These are phyloP conservation scores for Erodium moschatum DNA, from an alignment of 441 rosid species.

Conservation along the genomic window DNA sequence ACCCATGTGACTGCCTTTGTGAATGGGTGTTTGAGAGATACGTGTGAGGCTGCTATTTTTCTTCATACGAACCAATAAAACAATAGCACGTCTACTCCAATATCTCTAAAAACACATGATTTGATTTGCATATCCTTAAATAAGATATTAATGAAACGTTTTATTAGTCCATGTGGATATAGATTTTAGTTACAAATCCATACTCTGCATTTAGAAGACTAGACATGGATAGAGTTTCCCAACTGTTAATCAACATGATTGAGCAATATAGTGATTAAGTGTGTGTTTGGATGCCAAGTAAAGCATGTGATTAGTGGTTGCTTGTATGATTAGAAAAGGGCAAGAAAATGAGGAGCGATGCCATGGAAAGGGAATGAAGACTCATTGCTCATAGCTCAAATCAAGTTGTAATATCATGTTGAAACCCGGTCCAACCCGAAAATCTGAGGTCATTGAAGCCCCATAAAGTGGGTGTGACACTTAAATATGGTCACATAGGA, in stretches of 20 bases:
- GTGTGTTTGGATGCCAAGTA: not conserved
- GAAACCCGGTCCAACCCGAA: too few relatives aligned
- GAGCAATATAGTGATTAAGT: not conserved
- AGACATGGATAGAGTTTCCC: not conserved
- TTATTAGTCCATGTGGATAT: not conserved
- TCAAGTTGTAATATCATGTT: too few relatives aligned
- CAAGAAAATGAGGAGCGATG: too few relatives aligned
- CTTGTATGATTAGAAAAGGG: too few relatives aligned
- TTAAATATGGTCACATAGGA: too few relatives aligned
- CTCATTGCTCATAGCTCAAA: too few relatives aligned
- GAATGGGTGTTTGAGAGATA: not conserved
- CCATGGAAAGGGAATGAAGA: too few relatives aligned
- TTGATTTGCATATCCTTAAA: not conserved
- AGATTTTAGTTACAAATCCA: not conserved
- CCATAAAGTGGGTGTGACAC: too few relatives aligned
- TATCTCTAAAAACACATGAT: not conserved
- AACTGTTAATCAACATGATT: not conserved
- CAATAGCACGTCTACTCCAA: not conserved
- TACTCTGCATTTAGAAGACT: not conserved
- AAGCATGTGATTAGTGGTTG: too few relatives aligned
- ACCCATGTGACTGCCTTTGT: not conserved
- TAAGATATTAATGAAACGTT: not conserved
- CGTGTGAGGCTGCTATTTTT: constrained; percentile 3
- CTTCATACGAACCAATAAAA: not conserved
- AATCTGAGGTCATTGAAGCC: too few relatives aligned